Conservation (phyloP, 1,284 basidiomycete species). For the Vanrija sp. region DNA sequence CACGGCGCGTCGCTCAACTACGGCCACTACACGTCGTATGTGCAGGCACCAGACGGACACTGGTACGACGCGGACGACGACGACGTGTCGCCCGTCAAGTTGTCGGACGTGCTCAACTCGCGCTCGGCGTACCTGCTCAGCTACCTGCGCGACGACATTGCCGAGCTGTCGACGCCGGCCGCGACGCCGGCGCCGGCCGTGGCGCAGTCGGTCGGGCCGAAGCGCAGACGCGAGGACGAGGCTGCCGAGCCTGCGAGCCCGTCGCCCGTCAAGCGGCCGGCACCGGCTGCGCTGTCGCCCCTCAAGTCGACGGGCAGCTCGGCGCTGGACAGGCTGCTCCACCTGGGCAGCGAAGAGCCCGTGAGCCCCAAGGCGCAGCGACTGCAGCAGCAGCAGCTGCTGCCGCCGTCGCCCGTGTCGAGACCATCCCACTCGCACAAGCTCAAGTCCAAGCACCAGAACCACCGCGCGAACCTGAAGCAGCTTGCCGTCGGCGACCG, state of each 20-base stretch:
- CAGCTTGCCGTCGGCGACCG: not conserved
- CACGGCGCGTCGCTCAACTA: constrained; percentile 88
- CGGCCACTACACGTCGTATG: constrained; percentile 90
- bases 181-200: not conserved
- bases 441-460: constrained; percentile 6
- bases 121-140: constrained; percentile 91
- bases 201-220: constrained; percentile 4
- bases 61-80: constrained; percentile 98
- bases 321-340: not conserved
- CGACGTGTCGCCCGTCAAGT: constrained; percentile 54
- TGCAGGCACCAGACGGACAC: constrained; percentile 65
- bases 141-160: constrained; percentile 61
- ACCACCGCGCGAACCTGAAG: constrained; percentile 2
- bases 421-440: constrained; percentile 4
- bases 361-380: not conserved
- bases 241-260: constrained; percentile 49
- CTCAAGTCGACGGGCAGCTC: not conserved
- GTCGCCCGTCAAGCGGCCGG: constrained; percentile 46
- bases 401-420: not conserved
- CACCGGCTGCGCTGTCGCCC: not conserved
- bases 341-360: not conserved
- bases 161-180: not conserved
- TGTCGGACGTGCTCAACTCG: constrained; percentile 56
- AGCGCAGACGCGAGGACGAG: constrained; percentile 46
- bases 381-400: too few species aligned